Conservation (phyloP, 2,329 filamentous ascomycete genomes). For the Verticillium alfalfae region DNA sequence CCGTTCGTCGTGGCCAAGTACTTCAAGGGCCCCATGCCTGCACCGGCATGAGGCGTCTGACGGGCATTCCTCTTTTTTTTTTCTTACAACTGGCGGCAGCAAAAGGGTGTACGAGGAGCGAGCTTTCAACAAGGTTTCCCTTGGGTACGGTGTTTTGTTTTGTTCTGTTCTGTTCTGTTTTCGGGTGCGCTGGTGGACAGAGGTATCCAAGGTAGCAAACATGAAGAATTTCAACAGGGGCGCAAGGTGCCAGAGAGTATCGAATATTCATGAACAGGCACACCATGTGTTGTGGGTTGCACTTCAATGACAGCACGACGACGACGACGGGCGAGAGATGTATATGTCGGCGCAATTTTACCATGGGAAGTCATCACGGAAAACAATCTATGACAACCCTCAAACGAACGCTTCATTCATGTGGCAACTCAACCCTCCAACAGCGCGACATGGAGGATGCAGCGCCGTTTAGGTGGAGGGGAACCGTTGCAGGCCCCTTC, state of each 20-base stretch:
- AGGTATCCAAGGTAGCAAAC: neutral
- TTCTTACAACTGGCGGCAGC: neutral
- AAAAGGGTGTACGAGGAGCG: slow-evolving; percentile 5
- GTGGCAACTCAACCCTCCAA: slow-evolving; percentile 7
- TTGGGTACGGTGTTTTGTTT: neutral
- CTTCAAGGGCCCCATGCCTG: slow-evolving; percentile 40
- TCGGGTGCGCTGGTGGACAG: neutral
- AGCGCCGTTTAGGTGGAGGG: neutral
- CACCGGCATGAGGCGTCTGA: slow-evolving; percentile 3
- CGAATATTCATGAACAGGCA: too few relatives aligned
- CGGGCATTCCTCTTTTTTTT: too few relatives aligned
- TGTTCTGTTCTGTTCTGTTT: neutral
- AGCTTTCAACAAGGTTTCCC: slow-evolving; percentile 5
- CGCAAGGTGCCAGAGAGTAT: neutral
- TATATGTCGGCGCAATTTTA: slow-evolving; percentile 32
- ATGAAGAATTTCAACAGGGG: neutral
- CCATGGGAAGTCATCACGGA: slow-evolving; percentile 37
- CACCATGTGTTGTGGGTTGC: too few relatives aligned
- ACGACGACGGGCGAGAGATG: too few relatives aligned
- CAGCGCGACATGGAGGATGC: neutral
- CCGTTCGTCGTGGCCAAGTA: slow-evolving; percentile 82
- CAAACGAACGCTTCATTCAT: slow-evolving; percentile 14
- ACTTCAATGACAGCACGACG: too few relatives aligned
- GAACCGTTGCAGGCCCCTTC: neutral
- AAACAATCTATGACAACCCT: slow-evolving; percentile 32